These are phyloP conservation scores for Trichophyton schoenleinii DNA, from an alignment of 2,329 filamentous ascomycete species.

Conservation along the genomic window DNA sequence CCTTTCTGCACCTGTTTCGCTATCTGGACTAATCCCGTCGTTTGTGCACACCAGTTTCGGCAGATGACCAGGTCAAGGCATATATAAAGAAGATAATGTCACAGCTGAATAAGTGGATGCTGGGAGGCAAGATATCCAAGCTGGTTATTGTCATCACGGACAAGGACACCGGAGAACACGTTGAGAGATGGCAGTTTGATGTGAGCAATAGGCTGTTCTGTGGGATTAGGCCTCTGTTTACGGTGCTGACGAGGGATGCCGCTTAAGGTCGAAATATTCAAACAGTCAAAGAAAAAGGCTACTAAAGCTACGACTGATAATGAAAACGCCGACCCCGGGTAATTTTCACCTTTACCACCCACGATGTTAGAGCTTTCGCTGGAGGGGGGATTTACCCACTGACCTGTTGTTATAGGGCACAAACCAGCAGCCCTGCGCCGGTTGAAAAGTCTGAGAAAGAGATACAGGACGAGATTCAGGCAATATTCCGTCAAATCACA, in stretches of 20 bases:
- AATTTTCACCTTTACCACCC: conserved; percentile 17
- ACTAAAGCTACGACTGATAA: conserved; percentile 32
- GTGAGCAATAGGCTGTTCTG: conserved; percentile 36
- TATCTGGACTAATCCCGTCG: neutral
- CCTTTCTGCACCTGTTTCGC: neutral
- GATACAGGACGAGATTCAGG: conserved; percentile 90
- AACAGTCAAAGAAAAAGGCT: conserved; percentile 35
- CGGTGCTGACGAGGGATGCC: neutral
- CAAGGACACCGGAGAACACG: conserved; percentile 91
- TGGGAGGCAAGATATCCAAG: conserved; percentile 90
- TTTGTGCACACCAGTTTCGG: conserved; percentile 52
- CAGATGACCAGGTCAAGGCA: conserved; percentile 94
- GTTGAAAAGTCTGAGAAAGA: conserved; percentile 78
- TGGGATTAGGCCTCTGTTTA: neutral
- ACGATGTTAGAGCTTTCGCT: neutral
- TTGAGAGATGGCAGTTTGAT: conserved; percentile 97
- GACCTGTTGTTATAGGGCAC: conserved; percentile 1
- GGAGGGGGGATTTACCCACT: neutral
- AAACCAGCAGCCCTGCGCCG: conserved; percentile 12
- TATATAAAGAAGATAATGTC: conserved; percentile 99
- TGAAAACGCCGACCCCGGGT: conserved; percentile 49
- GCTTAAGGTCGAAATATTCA: neutral
- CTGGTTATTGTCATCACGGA: conserved; percentile 92
- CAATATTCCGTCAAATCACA: conserved; percentile 95
- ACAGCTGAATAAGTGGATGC: conserved; percentile 96